A percentile compares a stretch with the other conserved stretches of the same genome.
These are phyloP conservation scores for Neobulgaria alba DNA, from an alignment of 2,329 filamentous ascomycete genomes.

Conservation along the genomic window DNA sequence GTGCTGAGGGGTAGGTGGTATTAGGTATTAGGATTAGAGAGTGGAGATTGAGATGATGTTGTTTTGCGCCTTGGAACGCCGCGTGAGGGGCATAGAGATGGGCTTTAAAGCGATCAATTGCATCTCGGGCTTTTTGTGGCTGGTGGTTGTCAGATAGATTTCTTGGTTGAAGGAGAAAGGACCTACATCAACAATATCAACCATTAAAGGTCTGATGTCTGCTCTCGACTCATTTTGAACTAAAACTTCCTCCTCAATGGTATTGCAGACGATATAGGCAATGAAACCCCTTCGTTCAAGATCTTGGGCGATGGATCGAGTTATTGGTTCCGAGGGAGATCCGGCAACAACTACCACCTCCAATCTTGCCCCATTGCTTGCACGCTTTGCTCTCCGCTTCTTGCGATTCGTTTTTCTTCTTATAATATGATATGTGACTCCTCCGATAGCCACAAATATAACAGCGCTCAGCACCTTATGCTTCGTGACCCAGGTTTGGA, in stretches of 20 bases:
- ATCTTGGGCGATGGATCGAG: constrained; percentile 74
- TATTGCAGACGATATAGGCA: constrained; percentile 81
- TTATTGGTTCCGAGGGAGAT: constrained; percentile 76
- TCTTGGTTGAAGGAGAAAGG: background rate
- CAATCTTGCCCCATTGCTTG: constrained; percentile 72
- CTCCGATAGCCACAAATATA: constrained; percentile 61
- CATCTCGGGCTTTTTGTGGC: constrained; percentile 59
- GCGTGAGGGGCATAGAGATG: constrained; percentile 67
- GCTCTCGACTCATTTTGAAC: constrained; percentile 68
- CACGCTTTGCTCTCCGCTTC: constrained; percentile 68
- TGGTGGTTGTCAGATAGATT: constrained; percentile 29
- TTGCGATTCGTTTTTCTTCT: constrained; percentile 48
- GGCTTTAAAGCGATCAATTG: constrained; percentile 62
- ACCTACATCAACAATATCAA: constrained; percentile 75
- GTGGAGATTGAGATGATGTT: constrained; percentile 67
- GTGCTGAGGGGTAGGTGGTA: constrained; percentile 69
- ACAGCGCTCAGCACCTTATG: constrained; percentile 69
- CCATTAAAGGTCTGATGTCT: constrained; percentile 72
- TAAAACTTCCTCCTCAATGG: constrained; percentile 73
- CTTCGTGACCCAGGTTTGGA: constrained; percentile 60
- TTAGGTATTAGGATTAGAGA: constrained; percentile 79
- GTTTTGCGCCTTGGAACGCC: constrained; percentile 65
- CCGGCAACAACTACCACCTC: constrained; percentile 86
- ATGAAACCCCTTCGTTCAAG: constrained; percentile 88
- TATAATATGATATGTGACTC: constrained; percentile 41